phyloP scores from a whole-genome alignment of 2,329 filamentous ascomycete species.

The Botryosphaeria dothidea region DNA sequence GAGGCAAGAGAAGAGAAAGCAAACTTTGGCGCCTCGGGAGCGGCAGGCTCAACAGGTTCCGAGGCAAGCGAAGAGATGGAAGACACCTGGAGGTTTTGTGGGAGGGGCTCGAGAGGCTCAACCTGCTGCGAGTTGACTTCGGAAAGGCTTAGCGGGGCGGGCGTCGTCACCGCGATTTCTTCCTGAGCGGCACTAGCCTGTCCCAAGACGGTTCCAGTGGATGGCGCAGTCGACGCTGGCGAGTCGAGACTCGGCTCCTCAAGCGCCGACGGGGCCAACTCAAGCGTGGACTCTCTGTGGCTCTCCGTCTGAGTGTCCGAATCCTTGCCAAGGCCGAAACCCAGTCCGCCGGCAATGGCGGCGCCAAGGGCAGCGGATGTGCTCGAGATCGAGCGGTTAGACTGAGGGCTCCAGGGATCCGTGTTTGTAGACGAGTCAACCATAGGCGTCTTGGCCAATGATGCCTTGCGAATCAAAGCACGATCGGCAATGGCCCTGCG shows the following conservation, averaged over 20 bases:
- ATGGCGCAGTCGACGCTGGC: conserved; percentile 20
- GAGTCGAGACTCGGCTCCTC: conserved; percentile 5
- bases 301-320: conserved; percentile 1
- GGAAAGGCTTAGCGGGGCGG: conserved; percentile 8
- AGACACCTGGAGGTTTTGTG: conserved; percentile 14
- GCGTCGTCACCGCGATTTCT: not conserved
- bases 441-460: conserved; percentile 44
- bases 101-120: conserved; percentile 10
- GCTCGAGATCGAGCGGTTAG: conserved; percentile 25
- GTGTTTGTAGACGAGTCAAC: conserved; percentile 65
- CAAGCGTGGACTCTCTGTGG: conserved; percentile 1
- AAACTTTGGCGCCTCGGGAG: conserved; percentile 4
- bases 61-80: conserved; percentile 16
- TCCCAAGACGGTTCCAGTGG: conserved; percentile 14
- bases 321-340: conserved; percentile 27
- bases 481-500: conserved; percentile 9
- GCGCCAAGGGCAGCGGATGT: conserved; percentile 24
- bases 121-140: conserved; percentile 13
- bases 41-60: conserved; percentile 8
- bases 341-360: conserved; percentile 24
- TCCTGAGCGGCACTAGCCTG: conserved; percentile 7
- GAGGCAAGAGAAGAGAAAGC: conserved; percentile 15
- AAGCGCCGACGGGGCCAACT: conserved; percentile 18
- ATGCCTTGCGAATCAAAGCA: conserved; percentile 16
- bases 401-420: conserved; percentile 54